Conservation (phyloP, 306 rosid genomes). For the Cicer yamashitae region DNA sequence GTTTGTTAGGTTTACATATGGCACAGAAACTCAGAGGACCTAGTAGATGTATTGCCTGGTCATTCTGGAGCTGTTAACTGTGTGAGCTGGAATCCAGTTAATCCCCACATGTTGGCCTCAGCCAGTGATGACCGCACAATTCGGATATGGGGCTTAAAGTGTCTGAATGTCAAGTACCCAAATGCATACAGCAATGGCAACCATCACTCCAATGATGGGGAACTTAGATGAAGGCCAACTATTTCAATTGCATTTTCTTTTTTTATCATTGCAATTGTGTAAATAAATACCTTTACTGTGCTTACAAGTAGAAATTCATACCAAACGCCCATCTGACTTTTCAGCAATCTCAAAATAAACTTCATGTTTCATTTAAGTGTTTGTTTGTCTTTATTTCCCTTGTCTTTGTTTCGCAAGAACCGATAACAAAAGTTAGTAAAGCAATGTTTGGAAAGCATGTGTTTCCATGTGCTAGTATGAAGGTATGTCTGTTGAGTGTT, state of each 20-base stretch:
- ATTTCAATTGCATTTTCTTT: slow-evolving; percentile 45
- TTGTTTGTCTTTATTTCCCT: slow-evolving; percentile 4
- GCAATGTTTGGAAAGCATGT: background rate
- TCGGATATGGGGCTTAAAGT: slow-evolving; percentile 89
- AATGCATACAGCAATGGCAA: slow-evolving; percentile 71
- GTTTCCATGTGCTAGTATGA: background rate
- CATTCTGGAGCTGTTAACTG: slow-evolving; percentile 97
- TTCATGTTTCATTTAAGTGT: slow-evolving; percentile 36
- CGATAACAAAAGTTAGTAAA: background rate
- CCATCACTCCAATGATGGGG: slow-evolving; percentile 78
- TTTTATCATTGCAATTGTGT: slow-evolving; percentile 72
- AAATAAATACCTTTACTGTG: slow-evolving; percentile 69
- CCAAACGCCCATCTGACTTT: slow-evolving; percentile 63
- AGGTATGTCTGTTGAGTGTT: background rate
- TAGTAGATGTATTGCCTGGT: slow-evolving; percentile 75
- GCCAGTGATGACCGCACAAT: slow-evolving; percentile 94
- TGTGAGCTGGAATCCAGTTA: slow-evolving; percentile 95
- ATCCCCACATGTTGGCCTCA: slow-evolving; percentile 96
- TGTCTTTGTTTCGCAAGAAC: background rate
- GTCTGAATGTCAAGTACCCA: slow-evolving; percentile 61
- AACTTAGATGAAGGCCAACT: slow-evolving; percentile 53
- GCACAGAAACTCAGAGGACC: slow-evolving; percentile 79
- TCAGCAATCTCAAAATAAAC: slow-evolving; percentile 61
- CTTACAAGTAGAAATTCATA: slow-evolving; percentile 61
- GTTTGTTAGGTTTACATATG: slow-evolving; percentile 79